These are phyloP conservation scores for Dendrocalamus latiflorus DNA, from an alignment of 202 grass and related monocot genomes.

Conservation along the genomic window DNA sequence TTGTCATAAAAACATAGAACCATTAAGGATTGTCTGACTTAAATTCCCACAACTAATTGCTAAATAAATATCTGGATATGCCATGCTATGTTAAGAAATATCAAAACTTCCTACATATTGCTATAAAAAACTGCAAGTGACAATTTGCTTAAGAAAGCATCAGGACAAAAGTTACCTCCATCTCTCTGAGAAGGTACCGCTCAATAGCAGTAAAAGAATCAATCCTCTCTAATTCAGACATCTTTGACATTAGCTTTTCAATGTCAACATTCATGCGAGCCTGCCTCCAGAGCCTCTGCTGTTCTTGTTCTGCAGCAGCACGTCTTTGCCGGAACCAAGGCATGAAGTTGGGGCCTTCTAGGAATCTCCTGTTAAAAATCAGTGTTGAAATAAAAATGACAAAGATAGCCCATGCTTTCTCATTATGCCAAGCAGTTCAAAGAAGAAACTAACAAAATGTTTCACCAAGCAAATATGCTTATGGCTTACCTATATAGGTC, in stretches of 20 bases:
- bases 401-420: not conserved
- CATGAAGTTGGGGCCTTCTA: slow-evolving; percentile 91
- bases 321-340: slow-evolving; percentile 91
- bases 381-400: not conserved
- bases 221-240: slow-evolving; percentile 86
- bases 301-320: slow-evolving; percentile 72
- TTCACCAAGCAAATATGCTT: slow-evolving; percentile 12
- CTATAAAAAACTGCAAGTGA: not conserved
- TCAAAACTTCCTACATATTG: not conserved
- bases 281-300: slow-evolving; percentile 79
- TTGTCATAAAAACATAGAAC: slow-evolving; percentile 2
- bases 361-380: slow-evolving; percentile 57
- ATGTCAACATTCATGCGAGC: slow-evolving; percentile 71
- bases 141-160: slow-evolving; percentile 20
- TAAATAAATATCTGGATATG: not conserved
- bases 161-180: slow-evolving; percentile 52
- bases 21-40: not conserved
- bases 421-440: slow-evolving; percentile 19
- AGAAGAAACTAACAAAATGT: not conserved
- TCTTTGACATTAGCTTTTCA: slow-evolving; percentile 70
- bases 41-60: not conserved
- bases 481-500: slow-evolving; percentile 64
- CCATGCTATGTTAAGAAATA: not conserved
- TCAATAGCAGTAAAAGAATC: slow-evolving; percentile 97
- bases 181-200: slow-evolving; percentile 72